Evolutionary conservation across 805 yeast genomes (phyloP).

Genomic region (Clavispora carvajalis): DNA sequence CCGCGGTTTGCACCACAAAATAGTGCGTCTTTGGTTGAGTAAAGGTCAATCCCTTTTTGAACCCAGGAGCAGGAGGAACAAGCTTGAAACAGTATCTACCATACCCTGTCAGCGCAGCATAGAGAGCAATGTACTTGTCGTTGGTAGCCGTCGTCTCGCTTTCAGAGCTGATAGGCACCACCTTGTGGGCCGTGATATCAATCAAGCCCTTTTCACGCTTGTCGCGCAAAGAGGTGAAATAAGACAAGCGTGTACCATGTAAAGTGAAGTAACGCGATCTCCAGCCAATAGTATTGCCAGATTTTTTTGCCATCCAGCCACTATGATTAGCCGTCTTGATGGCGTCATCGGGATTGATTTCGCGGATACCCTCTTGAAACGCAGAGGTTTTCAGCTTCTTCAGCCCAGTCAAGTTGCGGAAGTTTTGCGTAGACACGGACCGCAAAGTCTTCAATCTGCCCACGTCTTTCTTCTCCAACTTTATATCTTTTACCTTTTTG

Average conservation of each 20-base stretch:
- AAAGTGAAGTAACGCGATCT: constrained; percentile 78
- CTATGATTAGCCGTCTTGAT: constrained; percentile 67
- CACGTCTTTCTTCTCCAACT: constrained; percentile 29
- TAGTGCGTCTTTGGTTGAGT: constrained; percentile 95
- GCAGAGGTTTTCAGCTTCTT: constrained; percentile 70
- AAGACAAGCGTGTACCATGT: constrained; percentile 90
- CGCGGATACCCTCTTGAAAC: constrained; percentile 81
- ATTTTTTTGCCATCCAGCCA: constrained; percentile 94
- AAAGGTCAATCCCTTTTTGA: constrained; percentile 88
- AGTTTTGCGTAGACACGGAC: constrained; percentile 48
- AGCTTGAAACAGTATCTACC: constrained; percentile 92
- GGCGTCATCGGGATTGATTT: constrained; percentile 71
- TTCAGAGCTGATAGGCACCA: constrained; percentile 55
- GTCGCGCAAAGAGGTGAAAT: constrained; percentile 75
- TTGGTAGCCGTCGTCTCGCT: constrained; percentile 47
- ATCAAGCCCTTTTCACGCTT: constrained; percentile 85
- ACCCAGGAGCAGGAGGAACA: constrained; percentile 97
- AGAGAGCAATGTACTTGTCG: constrained; percentile 77
- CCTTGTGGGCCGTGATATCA: constrained; percentile 93
- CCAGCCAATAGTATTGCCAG: constrained; percentile 83
- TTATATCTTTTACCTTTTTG: constrained; percentile 26
- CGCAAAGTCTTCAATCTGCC: constrained; percentile 46
- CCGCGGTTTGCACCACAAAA: constrained; percentile 88
- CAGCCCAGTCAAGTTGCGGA: constrained; percentile 38
- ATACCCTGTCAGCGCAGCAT: constrained; percentile 89